Evolutionary conservation across 805 yeast genomes (phyloP).

Genomic region (Barnettozyma botsteinii): DNA sequence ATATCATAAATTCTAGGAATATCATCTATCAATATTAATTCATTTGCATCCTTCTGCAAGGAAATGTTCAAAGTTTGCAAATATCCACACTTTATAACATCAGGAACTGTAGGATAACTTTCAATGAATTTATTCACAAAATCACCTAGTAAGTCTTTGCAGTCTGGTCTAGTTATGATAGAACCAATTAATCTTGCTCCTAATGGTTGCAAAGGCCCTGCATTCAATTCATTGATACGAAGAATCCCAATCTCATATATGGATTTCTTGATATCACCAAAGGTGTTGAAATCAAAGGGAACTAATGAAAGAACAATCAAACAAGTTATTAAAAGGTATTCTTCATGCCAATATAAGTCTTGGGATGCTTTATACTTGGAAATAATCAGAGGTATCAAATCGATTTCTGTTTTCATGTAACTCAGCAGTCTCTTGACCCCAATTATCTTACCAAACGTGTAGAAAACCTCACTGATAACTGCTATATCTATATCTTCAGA

Average conservation of each 20-base stretch:
- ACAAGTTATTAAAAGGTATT: conserved; percentile 60
- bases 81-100: conserved; percentile 12
- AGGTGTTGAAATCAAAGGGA: conserved; percentile 57
- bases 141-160: conserved; percentile 8
- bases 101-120: conserved; percentile 11
- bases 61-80: conserved; percentile 17
- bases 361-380: conserved; percentile 16
- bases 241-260: conserved; percentile 32
- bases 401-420: conserved; percentile 56
- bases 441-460: conserved; percentile 58
- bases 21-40: conserved; percentile 2
- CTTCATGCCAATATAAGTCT: conserved; percentile 37
- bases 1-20: neutral
- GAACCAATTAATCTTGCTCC: conserved; percentile 28
- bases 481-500: neutral
- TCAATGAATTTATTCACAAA: conserved; percentile 14
- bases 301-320: conserved; percentile 60
- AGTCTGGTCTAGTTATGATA: conserved; percentile 25
- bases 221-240: conserved; percentile 28
- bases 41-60: conserved; percentile 18
- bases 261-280: conserved; percentile 29
- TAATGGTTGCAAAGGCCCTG: conserved; percentile 37
- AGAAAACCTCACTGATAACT: conserved; percentile 34
- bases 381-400: conserved; percentile 37
- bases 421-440: conserved; percentile 57